Evolutionary conservation across 495 filamentous ascomycete genomes (phyloP), one percentile per base, ranked within the genome.

Genomic region (Penicillium odoratum): DNA sequence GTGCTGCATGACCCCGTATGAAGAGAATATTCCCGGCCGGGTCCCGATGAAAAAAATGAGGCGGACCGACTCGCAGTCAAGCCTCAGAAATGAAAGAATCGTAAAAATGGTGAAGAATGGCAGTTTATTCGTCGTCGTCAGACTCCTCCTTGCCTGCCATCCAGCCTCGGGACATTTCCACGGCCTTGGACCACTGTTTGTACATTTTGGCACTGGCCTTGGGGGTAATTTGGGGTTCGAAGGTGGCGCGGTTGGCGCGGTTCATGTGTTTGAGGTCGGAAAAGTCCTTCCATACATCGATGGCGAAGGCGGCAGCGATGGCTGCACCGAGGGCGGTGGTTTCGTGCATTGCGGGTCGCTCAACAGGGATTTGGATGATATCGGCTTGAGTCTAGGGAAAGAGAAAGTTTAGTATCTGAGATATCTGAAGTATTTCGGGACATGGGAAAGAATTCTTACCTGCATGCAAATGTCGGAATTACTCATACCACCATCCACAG

Each of bases 391-490:
- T 92, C 83, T 89, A 50, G n/a, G 51, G 31, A 44, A 36, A 43
- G 29, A 16, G 25, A 1, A 26, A 2, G 15, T 54, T 68, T 59
- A 73, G 61, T 48, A 18, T 46, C 45, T 11, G 16, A 51, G 36
- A 25, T 16, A 7, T 30, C 44, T 16, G 11, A 7, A 15, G 31
- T 13, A 29, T 13, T n/a, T 9, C n/a, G 10, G 15, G 45, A 7
- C 26, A 45, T 48, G 33, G 15, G 7, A 31, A 16, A 69, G 21
- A 21, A 21, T 21, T 21, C 79, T 53, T 73, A 86, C 83, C 78
- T 97, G 93, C 93, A 98, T 97, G 79, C 88, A 92, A 52, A 97
- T 81, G 71, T 96, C 88, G 9, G 91, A 95, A 70, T 92, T 94
- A 60, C 88, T 93, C 87, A 98, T 92, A 51, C 93, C 93, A 60